Evolutionary conservation across 2,329 filamentous ascomycete species (phyloP).

Genomic region (Neonectria neomacrospora): DNA sequence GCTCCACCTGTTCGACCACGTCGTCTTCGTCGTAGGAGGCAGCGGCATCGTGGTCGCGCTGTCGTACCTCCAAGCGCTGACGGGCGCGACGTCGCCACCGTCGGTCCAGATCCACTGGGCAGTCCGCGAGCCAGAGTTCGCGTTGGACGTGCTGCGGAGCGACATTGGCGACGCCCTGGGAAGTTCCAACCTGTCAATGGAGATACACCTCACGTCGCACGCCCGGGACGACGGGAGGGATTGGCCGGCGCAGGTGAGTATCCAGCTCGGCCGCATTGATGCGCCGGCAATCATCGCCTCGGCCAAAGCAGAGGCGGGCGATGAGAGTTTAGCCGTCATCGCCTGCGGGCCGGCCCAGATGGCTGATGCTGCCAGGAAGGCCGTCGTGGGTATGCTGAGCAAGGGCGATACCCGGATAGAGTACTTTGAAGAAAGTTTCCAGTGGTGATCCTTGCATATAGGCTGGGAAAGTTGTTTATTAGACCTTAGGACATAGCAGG

Average conservation of each 20-base stretch:
- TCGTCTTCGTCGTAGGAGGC: constrained; percentile 58
- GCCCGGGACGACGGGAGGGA: constrained; percentile 17
- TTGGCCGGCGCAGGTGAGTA: constrained; percentile 31
- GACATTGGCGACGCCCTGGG: constrained; percentile 48
- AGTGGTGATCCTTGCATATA: constrained; percentile 48
- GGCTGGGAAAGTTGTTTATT: too few species aligned
- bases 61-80: constrained; percentile 50
- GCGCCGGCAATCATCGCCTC: constrained; percentile 47
- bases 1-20: constrained; percentile 51
- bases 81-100: constrained; percentile 27
- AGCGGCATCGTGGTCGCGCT: constrained; percentile 58
- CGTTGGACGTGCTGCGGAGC: constrained; percentile 47
- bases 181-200: constrained; percentile 47
- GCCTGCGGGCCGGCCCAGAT: constrained; percentile 58
- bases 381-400: constrained; percentile 48
- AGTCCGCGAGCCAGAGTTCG: constrained; percentile 54
- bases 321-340: constrained; percentile 53
- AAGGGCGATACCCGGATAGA: constrained; percentile 46
- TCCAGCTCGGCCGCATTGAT: constrained; percentile 48
- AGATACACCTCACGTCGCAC: constrained; percentile 51
- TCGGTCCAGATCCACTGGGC: constrained; percentile 56
- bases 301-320: constrained; percentile 34
- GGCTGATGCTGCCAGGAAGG: constrained; percentile 56
- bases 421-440: constrained; percentile 58
- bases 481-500: background rate